Base-by-base conservation (phyloP, 495 filamentous ascomycete species). In the Wilcoxina mikolae region DNA sequence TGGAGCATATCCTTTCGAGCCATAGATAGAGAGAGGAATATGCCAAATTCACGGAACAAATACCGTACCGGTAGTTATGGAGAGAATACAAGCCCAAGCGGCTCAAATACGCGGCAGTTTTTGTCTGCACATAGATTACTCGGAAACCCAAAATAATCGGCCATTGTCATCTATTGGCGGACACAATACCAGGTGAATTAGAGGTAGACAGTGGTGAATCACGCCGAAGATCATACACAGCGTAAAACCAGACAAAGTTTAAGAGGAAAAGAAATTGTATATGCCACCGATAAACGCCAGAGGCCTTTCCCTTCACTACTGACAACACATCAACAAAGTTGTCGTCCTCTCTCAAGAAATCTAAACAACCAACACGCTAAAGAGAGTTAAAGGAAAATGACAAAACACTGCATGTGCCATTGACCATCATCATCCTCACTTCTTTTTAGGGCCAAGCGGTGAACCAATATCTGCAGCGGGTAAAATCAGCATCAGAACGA, bases 381-480 rank as follows among this genome's bases (percentile, higher is more conserved):
- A 46, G n/a, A n/a, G n/a, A n/a, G n/a, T n/a, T n/a, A n/a, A n/a
- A n/a, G n/a, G n/a, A n/a, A n/a, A n/a, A n/a, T n/a, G 35, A 39
- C 35, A 39, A 39, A 18, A 39, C 15, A 39, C 35, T 15, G 35
- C n/a, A 39, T 5, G 4, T 15, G 35, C 20, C 35, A 39, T 39
- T 15, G 20, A 49, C 22, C 39, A 53, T n/a, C n/a, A n/a, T n/a
- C n/a, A 51, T 54, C 54, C 53, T 56, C 53, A 58, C 60, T 64
- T 64, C 54, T 39, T 39, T 18, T 64, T 59, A n/a, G 62, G 57
- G 22, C 61, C 62, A 22, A 65, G 43, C 39, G 63, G 63, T 47
- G 44, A 18, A 33, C 63, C 63, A 55, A 65, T 65, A 27, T 65
- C 63, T 59, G 17, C n/a, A n/a, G n/a, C n/a, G n/a, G n/a, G n/a